Evolutionary conservation across 2,329 filamentous ascomycete species (phyloP).

Genomic region (Trichocomaceae sp.): DNA sequence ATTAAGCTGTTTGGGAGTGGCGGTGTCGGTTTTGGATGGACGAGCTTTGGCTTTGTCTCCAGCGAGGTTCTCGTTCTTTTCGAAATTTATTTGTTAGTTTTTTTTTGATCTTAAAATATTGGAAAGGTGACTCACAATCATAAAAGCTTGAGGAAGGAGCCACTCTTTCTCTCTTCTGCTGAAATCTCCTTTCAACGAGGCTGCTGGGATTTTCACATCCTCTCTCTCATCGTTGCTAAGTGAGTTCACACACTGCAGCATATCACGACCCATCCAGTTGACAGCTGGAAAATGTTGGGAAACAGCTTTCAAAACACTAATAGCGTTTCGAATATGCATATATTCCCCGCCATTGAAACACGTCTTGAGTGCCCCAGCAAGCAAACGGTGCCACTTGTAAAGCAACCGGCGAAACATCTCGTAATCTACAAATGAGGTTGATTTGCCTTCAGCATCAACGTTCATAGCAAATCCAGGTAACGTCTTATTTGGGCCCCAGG

Average conservation of each 20-base stretch:
- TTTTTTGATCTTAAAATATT: not conserved
- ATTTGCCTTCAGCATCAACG: conserved; percentile 64
- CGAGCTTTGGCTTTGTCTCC: conserved; percentile 24
- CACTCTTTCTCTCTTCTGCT: conserved; percentile 45
- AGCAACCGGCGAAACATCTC: conserved; percentile 79
- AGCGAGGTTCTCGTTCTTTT: conserved; percentile 23
- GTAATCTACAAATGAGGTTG: conserved; percentile 67
- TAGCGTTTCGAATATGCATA: conserved; percentile 96
- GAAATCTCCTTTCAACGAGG: conserved; percentile 44
- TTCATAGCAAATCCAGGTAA: conserved; percentile 73
- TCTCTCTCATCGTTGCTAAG: conserved; percentile 42
- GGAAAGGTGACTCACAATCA: conserved; percentile 24
- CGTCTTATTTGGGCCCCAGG: conserved; percentile 58
- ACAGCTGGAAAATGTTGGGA: conserved; percentile 79
- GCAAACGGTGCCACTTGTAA: conserved; percentile 81
- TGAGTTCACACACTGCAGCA: conserved; percentile 37
- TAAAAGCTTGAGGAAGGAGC: conserved; percentile 44
- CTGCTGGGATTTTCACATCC: conserved; percentile 45
- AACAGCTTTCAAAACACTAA: conserved; percentile 76
- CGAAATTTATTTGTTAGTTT: conserved; percentile 13
- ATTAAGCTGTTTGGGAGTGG: conserved; percentile 34
- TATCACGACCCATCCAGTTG: conserved; percentile 68
- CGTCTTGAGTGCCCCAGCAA: conserved; percentile 71
- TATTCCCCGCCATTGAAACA: conserved; percentile 81
- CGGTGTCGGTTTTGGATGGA: conserved; percentile 23